Conservation (phyloP, 352 stramenopile species). For the Peronospora farinosa region DNA sequence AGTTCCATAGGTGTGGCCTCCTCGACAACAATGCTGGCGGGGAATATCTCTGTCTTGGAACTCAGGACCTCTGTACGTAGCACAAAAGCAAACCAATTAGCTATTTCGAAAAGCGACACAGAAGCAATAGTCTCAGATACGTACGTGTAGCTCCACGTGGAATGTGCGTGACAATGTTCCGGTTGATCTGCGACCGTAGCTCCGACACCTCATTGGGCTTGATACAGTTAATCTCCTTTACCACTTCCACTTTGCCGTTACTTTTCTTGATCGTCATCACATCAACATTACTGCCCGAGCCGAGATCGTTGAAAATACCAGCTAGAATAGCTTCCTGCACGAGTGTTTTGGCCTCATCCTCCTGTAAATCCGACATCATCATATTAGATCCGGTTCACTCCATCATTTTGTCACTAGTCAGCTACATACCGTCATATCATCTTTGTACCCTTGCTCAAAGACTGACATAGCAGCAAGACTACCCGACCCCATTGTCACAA, state of each 20-base stretch:
- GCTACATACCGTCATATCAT: slow-evolving; percentile 83
- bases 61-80: slow-evolving; percentile 49
- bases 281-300: slow-evolving; percentile 95
- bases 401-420: background rate
- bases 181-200: slow-evolving; percentile 82
- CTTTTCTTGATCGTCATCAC: slow-evolving; percentile 92
- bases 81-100: slow-evolving; percentile 7
- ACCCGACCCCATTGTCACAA: slow-evolving; percentile 98
- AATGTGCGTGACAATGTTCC: slow-evolving; percentile 78
- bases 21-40: slow-evolving; percentile 53
- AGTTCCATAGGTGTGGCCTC: slow-evolving; percentile 75
- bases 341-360: slow-evolving; percentile 93
- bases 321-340: slow-evolving; percentile 94
- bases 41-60: slow-evolving; percentile 70
- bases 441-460: slow-evolving; percentile 93
- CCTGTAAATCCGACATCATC: slow-evolving; percentile 28
- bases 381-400: background rate
- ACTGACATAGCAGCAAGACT: slow-evolving; percentile 97
- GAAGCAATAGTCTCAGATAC: slow-evolving; percentile 10
- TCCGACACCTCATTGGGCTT: slow-evolving; percentile 89
- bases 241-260: slow-evolving; percentile 73
- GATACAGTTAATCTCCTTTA: slow-evolving; percentile 90
- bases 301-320: slow-evolving; percentile 98
- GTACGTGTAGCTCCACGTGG: slow-evolving; percentile 74
- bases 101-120: background rate